Evolutionary conservation across 805 yeast species (phyloP).

Genomic region (Pichia occidentalis): DNA sequence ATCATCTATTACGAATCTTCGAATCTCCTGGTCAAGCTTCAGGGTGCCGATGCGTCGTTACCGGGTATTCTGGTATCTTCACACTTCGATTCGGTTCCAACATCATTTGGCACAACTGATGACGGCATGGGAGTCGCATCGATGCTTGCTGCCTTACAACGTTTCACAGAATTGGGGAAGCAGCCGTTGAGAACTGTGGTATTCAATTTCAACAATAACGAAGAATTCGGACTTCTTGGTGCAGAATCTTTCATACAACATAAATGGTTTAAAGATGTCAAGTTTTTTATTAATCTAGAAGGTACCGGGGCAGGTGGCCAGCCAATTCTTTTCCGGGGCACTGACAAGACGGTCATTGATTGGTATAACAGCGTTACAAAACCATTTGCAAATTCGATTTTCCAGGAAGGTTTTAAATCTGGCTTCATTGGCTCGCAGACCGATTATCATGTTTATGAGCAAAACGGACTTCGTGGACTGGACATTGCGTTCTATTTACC

Average conservation of each 20-base stretch:
- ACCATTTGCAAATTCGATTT: slow-evolving; percentile 76
- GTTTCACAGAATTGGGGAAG: slow-evolving; percentile 29
- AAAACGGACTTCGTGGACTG: slow-evolving; percentile 70
- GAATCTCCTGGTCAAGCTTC: slow-evolving; percentile 68
- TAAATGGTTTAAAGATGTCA: slow-evolving; percentile 59
- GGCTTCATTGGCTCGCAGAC: slow-evolving; percentile 74
- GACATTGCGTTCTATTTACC: slow-evolving; percentile 89
- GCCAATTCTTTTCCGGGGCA: slow-evolving; percentile 76
- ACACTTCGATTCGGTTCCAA: slow-evolving; percentile 85
- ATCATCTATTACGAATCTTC: slow-evolving; percentile 76
- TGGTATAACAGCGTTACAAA: slow-evolving; percentile 44
- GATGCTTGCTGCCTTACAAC: slow-evolving; percentile 60
- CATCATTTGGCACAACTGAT: slow-evolving; percentile 83
- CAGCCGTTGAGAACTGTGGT: slow-evolving; percentile 69
- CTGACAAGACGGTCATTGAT: slow-evolving; percentile 65
- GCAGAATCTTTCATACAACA: slow-evolving; percentile 68
- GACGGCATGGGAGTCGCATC: slow-evolving; percentile 88
- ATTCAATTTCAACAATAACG: slow-evolving; percentile 84
- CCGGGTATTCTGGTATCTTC: slow-evolving; percentile 75
- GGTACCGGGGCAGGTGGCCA: slow-evolving; percentile 92
- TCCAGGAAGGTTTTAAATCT: slow-evolving; percentile 78
- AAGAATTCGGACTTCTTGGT: slow-evolving; percentile 82
- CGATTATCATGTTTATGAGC: slow-evolving; percentile 68
- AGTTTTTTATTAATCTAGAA: slow-evolving; percentile 72
- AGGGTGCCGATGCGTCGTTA: slow-evolving; percentile 51